phyloP scores from a whole-genome alignment of 2,329 filamentous ascomycete genomes.

The Phaeoacremonium minimum region DNA sequence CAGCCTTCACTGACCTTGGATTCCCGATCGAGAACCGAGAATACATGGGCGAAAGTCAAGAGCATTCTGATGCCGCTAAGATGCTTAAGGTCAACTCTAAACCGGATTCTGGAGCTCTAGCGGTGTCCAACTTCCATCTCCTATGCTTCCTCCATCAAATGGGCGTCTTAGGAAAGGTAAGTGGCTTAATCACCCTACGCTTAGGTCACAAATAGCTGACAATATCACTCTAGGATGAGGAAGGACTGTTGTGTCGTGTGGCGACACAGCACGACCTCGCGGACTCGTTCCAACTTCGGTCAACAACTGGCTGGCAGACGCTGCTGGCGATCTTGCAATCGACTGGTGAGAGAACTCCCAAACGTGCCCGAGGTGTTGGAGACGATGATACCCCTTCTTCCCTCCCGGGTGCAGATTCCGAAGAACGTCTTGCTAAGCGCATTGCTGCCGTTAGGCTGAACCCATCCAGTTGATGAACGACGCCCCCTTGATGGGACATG shows the following conservation, averaged over 20 bases:
- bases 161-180: conserved; percentile 80
- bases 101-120: conserved; percentile 56
- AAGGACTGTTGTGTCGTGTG: conserved; percentile 77
- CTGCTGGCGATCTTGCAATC: conserved; percentile 89
- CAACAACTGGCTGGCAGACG: conserved; percentile 89
- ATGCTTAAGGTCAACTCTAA: conserved; percentile 61
- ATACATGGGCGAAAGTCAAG: conserved; percentile 79
- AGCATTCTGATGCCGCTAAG: conserved; percentile 64
- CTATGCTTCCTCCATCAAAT: conserved; percentile 82
- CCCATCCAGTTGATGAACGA: conserved; percentile 18
- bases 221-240: conserved; percentile 66
- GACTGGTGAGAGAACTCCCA: conserved; percentile 93
- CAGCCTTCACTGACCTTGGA: conserved; percentile 66
- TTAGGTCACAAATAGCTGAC: neutral
- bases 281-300: conserved; percentile 77
- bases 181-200: conserved; percentile 21
- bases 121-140: conserved; percentile 89
- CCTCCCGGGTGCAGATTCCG: conserved; percentile 22
- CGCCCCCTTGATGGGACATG: too few species aligned
- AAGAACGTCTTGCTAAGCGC: conserved; percentile 60
- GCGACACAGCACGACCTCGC: conserved; percentile 76
- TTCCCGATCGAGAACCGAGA: conserved; percentile 94
- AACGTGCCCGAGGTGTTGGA: conserved; percentile 50
- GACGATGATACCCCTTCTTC: conserved; percentile 20
- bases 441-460: conserved; percentile 64